phyloP scores from a whole-genome alignment of 1,284 basidiomycete genomes.

The Apiotrichum porosum region DNA sequence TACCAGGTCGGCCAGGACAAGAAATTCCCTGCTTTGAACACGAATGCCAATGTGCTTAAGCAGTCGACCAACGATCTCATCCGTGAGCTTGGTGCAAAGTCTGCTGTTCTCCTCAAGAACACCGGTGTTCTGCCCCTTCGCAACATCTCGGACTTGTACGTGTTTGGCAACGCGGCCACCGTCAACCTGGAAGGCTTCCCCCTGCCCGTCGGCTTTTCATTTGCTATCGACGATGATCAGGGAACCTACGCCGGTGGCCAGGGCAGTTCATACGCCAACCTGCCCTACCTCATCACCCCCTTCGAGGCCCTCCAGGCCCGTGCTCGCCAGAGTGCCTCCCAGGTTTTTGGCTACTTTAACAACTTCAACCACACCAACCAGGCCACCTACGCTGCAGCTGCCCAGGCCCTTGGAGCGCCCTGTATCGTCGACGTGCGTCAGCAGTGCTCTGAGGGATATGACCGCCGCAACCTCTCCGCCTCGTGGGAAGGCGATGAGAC shows the following conservation, averaged over 20 bases:
- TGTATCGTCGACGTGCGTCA: conserved; percentile 15
- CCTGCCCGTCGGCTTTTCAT: no score
- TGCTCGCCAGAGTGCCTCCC: no score
- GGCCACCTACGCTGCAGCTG: conserved; percentile 7
- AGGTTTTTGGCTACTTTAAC: conserved; percentile 15
- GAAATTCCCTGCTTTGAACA: no score
- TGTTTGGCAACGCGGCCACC: conserved; percentile 34
- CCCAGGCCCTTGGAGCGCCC: neutral
- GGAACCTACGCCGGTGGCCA: no score
- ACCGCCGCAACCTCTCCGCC: conserved; percentile 12
- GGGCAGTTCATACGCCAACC: conserved; percentile 56
- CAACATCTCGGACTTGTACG: conserved; percentile 37
- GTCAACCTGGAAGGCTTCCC: no score
- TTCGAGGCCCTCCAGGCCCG: no score
- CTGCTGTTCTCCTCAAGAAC: conserved; percentile 55
- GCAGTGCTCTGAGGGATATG: conserved; percentile 6
- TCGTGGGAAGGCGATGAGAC: conserved; percentile 18
- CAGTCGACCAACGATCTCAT: conserved; percentile 37
- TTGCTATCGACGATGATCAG: no score
- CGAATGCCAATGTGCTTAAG: conserved; percentile 57
- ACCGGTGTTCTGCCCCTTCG: conserved; percentile 21
- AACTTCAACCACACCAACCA: conserved; percentile 19
- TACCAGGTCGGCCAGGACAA: conserved; percentile 60
- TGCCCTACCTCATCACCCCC: no score
- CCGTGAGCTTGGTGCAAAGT: conserved; percentile 40